These are phyloP conservation scores for Ricinus communis DNA, from an alignment of 345 rosid species.

Conservation along the genomic window DNA sequence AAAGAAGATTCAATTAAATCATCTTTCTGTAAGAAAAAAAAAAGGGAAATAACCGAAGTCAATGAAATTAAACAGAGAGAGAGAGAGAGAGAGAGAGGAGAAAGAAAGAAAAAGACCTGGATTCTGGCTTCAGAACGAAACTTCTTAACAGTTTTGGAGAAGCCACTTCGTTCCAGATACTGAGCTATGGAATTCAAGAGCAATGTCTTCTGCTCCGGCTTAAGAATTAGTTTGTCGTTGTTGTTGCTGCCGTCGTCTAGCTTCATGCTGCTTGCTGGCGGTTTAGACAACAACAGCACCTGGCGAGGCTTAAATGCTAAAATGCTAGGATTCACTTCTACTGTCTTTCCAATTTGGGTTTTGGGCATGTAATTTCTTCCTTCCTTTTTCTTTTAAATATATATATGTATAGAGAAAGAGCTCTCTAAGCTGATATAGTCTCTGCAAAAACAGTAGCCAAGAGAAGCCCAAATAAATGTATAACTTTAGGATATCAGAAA, in stretches of 20 bases:
- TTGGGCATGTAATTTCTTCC: conserved; percentile 28
- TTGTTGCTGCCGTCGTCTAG: conserved; percentile 5
- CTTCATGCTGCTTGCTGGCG: conserved; percentile 23
- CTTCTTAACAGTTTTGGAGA: conserved; percentile 70
- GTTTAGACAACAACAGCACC: conserved; percentile 34
- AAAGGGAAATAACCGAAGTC: neutral
- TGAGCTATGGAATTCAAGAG: conserved; percentile 56
- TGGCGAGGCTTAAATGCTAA: conserved; percentile 61
- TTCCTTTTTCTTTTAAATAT: too few relatives aligned
- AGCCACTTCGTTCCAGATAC: conserved; percentile 53
- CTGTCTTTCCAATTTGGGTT: conserved; percentile 12
- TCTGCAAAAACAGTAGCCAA: too few relatives aligned
- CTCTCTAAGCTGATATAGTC: too few relatives aligned
- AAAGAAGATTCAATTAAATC: conserved; percentile 32
- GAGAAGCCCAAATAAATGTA: too few relatives aligned
- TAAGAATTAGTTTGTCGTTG: conserved; percentile 20
- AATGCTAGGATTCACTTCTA: conserved; percentile 33
- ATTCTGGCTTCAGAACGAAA: conserved; percentile 58
- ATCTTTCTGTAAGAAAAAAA: conserved; percentile 45
- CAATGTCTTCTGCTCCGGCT: conserved; percentile 37
- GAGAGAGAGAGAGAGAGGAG: neutral
- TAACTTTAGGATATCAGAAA: too few relatives aligned
- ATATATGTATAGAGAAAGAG: neutral
- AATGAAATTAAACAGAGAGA: neutral
- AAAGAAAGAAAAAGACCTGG: conserved; percentile 35